Evolutionary conservation across 352 stramenopile species (phyloP).

Genomic region (Phytophthora boehmeriae): DNA sequence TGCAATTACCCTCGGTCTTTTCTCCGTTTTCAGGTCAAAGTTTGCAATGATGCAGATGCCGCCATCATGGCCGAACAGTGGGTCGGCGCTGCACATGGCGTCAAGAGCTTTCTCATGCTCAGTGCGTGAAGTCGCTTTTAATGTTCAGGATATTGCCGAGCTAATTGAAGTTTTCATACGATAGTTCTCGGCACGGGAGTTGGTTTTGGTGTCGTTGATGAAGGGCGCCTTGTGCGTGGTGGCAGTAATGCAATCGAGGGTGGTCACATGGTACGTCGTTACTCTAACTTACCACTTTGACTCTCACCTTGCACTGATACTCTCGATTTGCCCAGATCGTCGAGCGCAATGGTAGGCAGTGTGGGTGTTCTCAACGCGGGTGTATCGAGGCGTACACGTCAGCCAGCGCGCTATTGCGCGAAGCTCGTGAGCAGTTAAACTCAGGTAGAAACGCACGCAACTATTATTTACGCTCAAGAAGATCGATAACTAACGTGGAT

Average conservation of each 20-base stretch:
- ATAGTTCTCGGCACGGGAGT: slow-evolving; percentile 65
- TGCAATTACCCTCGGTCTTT: neutral
- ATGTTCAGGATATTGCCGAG: neutral
- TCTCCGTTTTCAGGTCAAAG: slow-evolving; percentile 10
- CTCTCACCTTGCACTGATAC: neutral
- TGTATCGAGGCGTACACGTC: slow-evolving; percentile 70
- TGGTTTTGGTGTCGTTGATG: slow-evolving; percentile 53
- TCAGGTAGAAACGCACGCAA: slow-evolving; percentile 21
- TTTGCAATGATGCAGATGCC: slow-evolving; percentile 74
- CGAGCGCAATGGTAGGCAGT: slow-evolving; percentile 61
- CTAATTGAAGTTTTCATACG: neutral
- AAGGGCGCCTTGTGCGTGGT: slow-evolving; percentile 52
- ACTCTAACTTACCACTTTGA: too few species aligned
- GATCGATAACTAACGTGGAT: neutral
- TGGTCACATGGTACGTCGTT: slow-evolving; percentile 59
- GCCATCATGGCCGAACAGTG: slow-evolving; percentile 70
- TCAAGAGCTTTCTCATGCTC: slow-evolving; percentile 71
- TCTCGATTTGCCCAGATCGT: slow-evolving; percentile 52
- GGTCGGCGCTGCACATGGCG: slow-evolving; percentile 51
- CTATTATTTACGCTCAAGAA: neutral
- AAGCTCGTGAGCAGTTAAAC: slow-evolving; percentile 53
- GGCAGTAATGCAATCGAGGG: slow-evolving; percentile 61
- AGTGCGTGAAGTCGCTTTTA: slow-evolving; percentile 36
- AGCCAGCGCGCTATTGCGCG: slow-evolving; percentile 46
- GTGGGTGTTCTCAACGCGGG: slow-evolving; percentile 56